Base-by-base conservation (phyloP, 2,329 filamentous ascomycete genomes). In the Epichloe brachyelytri region DNA sequence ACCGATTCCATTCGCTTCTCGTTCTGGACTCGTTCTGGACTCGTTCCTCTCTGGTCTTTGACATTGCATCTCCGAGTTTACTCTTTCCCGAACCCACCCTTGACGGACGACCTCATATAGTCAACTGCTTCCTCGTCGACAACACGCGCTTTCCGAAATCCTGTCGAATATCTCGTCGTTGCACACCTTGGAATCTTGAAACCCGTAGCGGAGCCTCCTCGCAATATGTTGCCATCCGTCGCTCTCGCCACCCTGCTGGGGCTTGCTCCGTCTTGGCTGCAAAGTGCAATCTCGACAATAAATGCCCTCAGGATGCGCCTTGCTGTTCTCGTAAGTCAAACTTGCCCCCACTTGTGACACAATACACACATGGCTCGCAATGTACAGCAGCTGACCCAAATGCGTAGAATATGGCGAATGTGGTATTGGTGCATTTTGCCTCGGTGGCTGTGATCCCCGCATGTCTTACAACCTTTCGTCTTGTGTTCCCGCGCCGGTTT, bases 391-490 rank as follows among this genome's bases (percentile, higher is more conserved):
- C 57, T 61, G 49, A 62, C 53, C 12, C 36, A 20, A 34, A 19
- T 17, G 41, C 59, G 48, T 62, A 95, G 88, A 93, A 69, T 97
- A 96, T 69, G 88, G 88, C 60, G 77, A 91, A 68, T 97, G 93
- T 63, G 93, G 91, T 71, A 82, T 89, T 51, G 93, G 93, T 62
- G 93, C 90, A 51, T 97, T 86, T 77, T 98, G 93, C 64, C 80
- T 98, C 19, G 93, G 93, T 61, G 93, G 93, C 56, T 98, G 93
- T 73, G 91, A 97, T 65, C 87, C 89, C 34, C 79, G 82, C 63
- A 84, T 83, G 71, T 97, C 91, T 46, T 86, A 83, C 72, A 79
- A 79, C 12, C 77, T 96, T 59, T 82, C 94, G 58, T 83, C 91
- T 2, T 98, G 93, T 68, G 82, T 87, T 7, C 88, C 93, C 15